Evolutionary conservation across 2,329 filamentous ascomycete species (phyloP).

Genomic region (Thelonectria blattea): DNA sequence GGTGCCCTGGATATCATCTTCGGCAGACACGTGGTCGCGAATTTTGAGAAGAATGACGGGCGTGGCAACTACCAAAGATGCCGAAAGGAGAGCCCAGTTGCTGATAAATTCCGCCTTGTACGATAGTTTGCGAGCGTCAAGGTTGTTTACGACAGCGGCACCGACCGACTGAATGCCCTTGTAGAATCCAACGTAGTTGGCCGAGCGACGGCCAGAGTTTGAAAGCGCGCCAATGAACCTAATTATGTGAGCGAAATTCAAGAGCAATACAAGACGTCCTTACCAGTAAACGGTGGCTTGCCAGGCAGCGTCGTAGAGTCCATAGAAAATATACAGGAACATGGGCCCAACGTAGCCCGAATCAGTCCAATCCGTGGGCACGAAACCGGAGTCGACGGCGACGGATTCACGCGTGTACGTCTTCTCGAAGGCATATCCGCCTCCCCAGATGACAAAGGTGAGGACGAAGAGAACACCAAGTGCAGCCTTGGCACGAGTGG

Average conservation of each 20-base stretch:
- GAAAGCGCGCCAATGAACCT: conserved; percentile 90
- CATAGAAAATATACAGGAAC: conserved; percentile 91
- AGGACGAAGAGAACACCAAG: conserved; percentile 68
- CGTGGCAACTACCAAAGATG: conserved; percentile 75
- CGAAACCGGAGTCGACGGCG: conserved; percentile 9
- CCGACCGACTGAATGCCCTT: conserved; percentile 82
- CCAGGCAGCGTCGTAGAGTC: conserved; percentile 87
- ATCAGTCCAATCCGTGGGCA: conserved; percentile 66
- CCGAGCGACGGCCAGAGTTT: conserved; percentile 89
- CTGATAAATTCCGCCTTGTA: conserved; percentile 75
- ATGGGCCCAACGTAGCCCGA: conserved; percentile 75
- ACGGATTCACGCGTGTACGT: conserved; percentile 32
- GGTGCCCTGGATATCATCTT: conserved; percentile 83
- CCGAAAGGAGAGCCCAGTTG: conserved; percentile 76
- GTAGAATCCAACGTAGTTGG: conserved; percentile 92
- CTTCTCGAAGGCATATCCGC: conserved; percentile 77
- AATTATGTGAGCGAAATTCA: conserved; percentile 45
- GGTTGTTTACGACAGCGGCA: conserved; percentile 57
- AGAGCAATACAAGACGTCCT: conserved; percentile 53
- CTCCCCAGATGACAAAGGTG: conserved; percentile 83
- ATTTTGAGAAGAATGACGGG: conserved; percentile 83
- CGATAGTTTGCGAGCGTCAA: conserved; percentile 48
- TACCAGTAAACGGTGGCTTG: conserved; percentile 94
- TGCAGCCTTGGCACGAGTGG: conserved; percentile 68
- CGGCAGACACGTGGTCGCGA: conserved; percentile 78